phyloP scores from a whole-genome alignment of 305 asterid genomes.

The Fraxinus platypoda region DNA sequence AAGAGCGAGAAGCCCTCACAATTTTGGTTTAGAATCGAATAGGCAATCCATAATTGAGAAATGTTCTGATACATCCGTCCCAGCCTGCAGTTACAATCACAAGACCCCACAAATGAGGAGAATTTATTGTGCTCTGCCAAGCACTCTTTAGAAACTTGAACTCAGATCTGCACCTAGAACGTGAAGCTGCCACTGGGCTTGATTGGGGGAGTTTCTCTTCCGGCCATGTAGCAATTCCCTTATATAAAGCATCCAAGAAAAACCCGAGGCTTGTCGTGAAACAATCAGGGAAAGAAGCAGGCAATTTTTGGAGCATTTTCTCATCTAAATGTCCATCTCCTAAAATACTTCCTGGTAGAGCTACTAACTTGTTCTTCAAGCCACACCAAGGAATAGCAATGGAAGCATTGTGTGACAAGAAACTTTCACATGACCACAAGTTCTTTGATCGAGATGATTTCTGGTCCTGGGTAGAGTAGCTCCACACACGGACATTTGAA shows the following conservation, averaged over 20 bases:
- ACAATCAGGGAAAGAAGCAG: constrained; percentile 51
- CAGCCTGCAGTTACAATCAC: constrained; percentile 77
- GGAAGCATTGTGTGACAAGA: constrained; percentile 63
- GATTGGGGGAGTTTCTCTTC: constrained; percentile 55
- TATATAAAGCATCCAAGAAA: constrained; percentile 52
- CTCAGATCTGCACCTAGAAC: constrained; percentile 42
- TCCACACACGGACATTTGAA: constrained; percentile 65
- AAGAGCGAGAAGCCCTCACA: neutral
- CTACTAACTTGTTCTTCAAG: constrained; percentile 45
- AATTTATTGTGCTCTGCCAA: constrained; percentile 50
- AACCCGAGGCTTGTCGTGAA: constrained; percentile 49
- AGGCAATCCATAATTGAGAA: constrained; percentile 74
- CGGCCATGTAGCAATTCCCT: constrained; percentile 67
- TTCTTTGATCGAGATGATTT: constrained; percentile 38
- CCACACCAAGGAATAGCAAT: constrained; percentile 83
- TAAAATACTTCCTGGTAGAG: constrained; percentile 42
- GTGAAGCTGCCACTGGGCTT: constrained; percentile 28
- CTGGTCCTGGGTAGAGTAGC: constrained; percentile 43
- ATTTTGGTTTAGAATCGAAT: constrained; percentile 43
- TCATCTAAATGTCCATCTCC: constrained; percentile 45
- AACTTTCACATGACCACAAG: constrained; percentile 53
- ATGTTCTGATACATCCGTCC: constrained; percentile 82
- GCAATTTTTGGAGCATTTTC: constrained; percentile 41
- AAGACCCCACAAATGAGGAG: constrained; percentile 74
- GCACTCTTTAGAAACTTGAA: constrained; percentile 64